A percentile compares a stretch with the other conserved stretches of the same genome.
phyloP scores from a whole-genome alignment of 495 filamentous ascomycete species.

The Annulohypoxylon stygium region DNA sequence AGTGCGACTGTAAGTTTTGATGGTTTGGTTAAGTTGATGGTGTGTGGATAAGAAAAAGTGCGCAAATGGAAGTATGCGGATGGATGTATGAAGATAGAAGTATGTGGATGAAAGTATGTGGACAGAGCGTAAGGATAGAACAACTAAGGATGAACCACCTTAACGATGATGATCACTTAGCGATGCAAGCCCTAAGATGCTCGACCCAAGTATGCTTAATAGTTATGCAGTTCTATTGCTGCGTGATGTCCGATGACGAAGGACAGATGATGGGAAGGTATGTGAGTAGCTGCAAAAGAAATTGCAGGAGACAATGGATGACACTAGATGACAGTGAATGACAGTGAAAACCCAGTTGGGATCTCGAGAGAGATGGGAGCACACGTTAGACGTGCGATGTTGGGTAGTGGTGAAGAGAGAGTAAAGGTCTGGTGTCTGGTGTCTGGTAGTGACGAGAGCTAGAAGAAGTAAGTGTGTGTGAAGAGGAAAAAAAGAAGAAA shows the following conservation, averaged over 20 bases:
- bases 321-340: background rate
- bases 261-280: background rate
- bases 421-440: no score
- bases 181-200: conserved; percentile 3
- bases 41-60: background rate
- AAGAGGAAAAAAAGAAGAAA: background rate
- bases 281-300: background rate
- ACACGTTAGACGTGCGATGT: no score
- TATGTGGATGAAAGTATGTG: no score
- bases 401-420: background rate
- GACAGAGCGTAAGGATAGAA: background rate
- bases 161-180: background rate
- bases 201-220: conserved; percentile 1
- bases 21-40: no score
- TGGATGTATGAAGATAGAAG: no score
- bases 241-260: background rate
- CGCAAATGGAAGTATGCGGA: no score
- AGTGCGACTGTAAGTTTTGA: background rate
- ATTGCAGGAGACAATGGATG: background rate
- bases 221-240: background rate
- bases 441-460: background rate
- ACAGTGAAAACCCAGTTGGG: background rate
- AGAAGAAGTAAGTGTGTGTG: background rate
- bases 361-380: background rate
- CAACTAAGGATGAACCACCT: background rate